Conservation (phyloP, 1,284 basidiomycete genomes). For the Marasmius oreades region DNA sequence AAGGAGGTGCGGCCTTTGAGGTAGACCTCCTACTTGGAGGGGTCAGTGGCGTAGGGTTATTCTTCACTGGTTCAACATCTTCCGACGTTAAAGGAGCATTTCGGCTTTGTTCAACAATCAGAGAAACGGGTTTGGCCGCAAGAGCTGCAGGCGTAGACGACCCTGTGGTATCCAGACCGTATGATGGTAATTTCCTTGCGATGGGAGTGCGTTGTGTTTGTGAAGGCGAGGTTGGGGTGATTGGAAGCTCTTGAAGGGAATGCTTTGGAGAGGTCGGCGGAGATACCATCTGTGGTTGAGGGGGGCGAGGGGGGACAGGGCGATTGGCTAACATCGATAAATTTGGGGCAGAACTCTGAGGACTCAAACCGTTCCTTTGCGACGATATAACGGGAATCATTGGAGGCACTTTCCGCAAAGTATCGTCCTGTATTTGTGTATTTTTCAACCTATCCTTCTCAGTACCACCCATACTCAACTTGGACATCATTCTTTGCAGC, state of each 20-base stretch:
- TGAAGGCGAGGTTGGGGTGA: constrained; percentile 8
- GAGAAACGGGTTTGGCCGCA: neutral
- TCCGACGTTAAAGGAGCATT: neutral
- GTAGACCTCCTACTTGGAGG: neutral
- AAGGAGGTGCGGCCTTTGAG: constrained; percentile 14
- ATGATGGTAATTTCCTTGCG: neutral
- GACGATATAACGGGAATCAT: constrained; percentile 19
- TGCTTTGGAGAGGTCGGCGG: constrained; percentile 39
- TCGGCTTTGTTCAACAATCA: neutral
- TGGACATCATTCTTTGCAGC: constrained; percentile 76
- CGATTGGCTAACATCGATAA: constrained; percentile 48
- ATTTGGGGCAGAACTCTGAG: constrained; percentile 37
- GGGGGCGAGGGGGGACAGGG: constrained; percentile 53
- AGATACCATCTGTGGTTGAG: constrained; percentile 32
- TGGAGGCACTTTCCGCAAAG: constrained; percentile 14
- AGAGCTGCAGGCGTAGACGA: neutral
- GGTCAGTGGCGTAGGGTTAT: neutral
- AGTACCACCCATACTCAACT: constrained; percentile 53
- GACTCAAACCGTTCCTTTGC: constrained; percentile 22
- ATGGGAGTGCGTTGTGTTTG: constrained; percentile 10
- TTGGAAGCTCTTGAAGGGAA: constrained; percentile 16
- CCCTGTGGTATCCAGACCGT: neutral
- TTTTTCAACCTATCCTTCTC: constrained; percentile 37
- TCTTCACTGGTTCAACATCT: neutral
- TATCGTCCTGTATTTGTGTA: constrained; percentile 18